A percentile compares a stretch with the other conserved stretches of the same genome.
These are phyloP conservation scores for Naganishia randhawae DNA, from an alignment of 768 basidiomycete species.

Conservation along the genomic window DNA sequence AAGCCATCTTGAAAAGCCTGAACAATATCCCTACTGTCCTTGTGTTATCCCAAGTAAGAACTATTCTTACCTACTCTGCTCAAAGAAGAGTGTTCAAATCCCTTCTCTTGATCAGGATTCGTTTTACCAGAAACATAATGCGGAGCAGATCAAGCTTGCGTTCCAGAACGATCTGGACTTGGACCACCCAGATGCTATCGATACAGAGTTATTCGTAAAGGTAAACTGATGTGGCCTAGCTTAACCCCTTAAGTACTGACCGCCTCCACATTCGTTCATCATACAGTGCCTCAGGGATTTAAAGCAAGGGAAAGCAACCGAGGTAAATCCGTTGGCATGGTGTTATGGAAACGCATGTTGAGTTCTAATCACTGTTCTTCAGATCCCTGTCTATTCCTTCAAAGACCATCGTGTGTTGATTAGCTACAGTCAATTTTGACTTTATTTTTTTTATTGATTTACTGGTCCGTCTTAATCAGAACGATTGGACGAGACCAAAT, in stretches of 20 bases:
- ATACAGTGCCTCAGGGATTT: constrained; percentile 75
- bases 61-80: background rate
- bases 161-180: constrained; percentile 61
- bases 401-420: constrained; percentile 69
- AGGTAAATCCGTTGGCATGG: constrained; percentile 34
- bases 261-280: constrained; percentile 1
- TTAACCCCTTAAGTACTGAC: background rate
- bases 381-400: constrained; percentile 95
- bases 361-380: constrained; percentile 51
- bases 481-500: constrained; percentile 58
- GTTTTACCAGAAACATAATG: constrained; percentile 79
- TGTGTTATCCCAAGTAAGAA: constrained; percentile 75
- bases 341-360: background rate
- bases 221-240: constrained; percentile 54
- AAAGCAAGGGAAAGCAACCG: constrained; percentile 67
- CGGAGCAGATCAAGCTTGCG: constrained; percentile 77
- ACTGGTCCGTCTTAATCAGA: constrained; percentile 32
- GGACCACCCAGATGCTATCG: constrained; percentile 88
- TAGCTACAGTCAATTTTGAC: background rate
- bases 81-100: background rate
- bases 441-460: background rate
- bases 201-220: constrained; percentile 77
- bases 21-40: constrained; percentile 60
- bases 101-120: constrained; percentile 62
- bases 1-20: constrained; percentile 50